Evolutionary conservation across 441 rosid species (phyloP), one percentile per base, ranked within the genome.

Genomic region (Adansonia madagascariensis): DNA sequence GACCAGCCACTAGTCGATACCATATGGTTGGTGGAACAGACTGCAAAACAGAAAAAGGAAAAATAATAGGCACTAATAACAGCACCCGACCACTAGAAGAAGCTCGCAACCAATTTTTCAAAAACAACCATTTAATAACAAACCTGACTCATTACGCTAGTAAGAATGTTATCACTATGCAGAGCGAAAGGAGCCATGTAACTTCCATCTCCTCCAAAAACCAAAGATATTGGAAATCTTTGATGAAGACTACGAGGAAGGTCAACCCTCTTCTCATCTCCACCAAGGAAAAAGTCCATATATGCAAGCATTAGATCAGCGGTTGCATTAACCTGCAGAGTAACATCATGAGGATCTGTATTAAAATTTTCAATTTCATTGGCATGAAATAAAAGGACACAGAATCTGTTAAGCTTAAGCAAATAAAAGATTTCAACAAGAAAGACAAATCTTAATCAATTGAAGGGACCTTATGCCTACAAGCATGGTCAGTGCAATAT

Each of bases 201-300:
- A 83, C 97, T 90, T 85, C 98, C 98, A 46, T 92, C 91, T 2
- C 98, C 97, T 75, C 98, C 97, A 83, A 92, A 92, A 65, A 88
- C 73, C 83, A 94, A 59, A 71, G 92, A 84, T 83, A 89, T 82
- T 55, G 98, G 97, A 77, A 92, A 84, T 84, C 95, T 94, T 81
- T 88, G 91, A 79, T 76, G 80, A 75, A 92, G 91, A 10, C 81
- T 84, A 82, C 94, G 91, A 81, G 97, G 98, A 77, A 92, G 94
- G 84, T 90, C 46, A 35, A 18, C 67, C 86, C 96, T 88, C 84
- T 91, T 94, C 85, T 94, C 98, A 82, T 94, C 98, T 22, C 98
- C 98, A 52, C 97, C 96, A 68, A 92, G 93, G 85, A 91, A 94
- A 82, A 92, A 90, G 86, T 92, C 97, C 57, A 94, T 80, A 84